Evolutionary conservation across 2,329 filamentous ascomycete genomes (phyloP), one percentile per base, ranked within the genome.

Genomic region (Aspergillus puulaauensis): DNA sequence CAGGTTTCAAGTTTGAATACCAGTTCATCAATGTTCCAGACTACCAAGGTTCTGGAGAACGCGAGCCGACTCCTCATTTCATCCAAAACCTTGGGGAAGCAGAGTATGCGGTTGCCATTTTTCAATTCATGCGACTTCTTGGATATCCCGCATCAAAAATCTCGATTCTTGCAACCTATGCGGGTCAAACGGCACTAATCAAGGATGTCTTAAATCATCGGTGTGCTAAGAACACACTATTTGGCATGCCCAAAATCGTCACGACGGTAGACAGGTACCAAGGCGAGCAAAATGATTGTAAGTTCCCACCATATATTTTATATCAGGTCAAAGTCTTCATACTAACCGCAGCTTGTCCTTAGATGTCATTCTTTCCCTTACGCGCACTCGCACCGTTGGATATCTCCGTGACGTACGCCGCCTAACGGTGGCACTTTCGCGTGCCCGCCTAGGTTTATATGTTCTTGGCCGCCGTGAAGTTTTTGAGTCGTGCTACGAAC

Each of bases 231-330:
- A 96, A 92, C 67, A 79, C 87, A 2, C 79, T 98, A 19, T 99
- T 99, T 75, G 93, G 93, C 8, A 79, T 96, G 74, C 95, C 95
- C 17, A 90, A 88, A 74, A 88, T 90, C 53, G 91, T 99, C 27
- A 93, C 91, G 3, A 99, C 96, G 5, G 93, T 99, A 62, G 95
- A 99, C 79, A 97, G 96, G 74, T 99, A 98, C 70, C 95, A 99
- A 79, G 96, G 95, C 73, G 95, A 99, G 80, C 95, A 99, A 77
- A 99, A 99, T 75, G 95, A 99, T 70, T 98, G 91, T 95, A 82
- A 82, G 90, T 86, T 35, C 12, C 17, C 21, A 15, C 23, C 47
- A 24, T 39, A 27, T 35, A 6, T 12, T 19, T 23, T 21, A 23
- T 46, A 57, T 54, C 35, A 41, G n/a, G n/a, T 17, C 33, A 14